Evolutionary conservation across 2,329 filamentous ascomycete species (phyloP), one percentile per base, ranked within the genome.

Genomic region (Penicillium capsulatum): DNA sequence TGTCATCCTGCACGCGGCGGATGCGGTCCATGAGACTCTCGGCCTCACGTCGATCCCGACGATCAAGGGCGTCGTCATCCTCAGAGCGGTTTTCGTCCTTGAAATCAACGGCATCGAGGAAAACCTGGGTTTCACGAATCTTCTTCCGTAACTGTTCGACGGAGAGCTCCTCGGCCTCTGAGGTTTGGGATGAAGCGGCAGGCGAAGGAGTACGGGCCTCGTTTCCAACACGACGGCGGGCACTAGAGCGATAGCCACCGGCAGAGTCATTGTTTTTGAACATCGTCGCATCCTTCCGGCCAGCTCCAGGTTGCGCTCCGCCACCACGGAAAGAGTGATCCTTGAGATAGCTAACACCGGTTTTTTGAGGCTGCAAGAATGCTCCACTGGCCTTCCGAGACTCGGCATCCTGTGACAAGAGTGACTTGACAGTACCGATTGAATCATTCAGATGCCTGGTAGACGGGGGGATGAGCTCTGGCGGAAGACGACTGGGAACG

Each of bases 341-440:
- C 69, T 98, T 98, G 55, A 97, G 77, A 58, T 97, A 97, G 68
- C 91, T 97, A 13, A 98, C 90, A n/a, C 92, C 92, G 8, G 92
- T 97, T 68, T 88, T 90, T 62, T 97, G 92, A 3, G 92, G 91
- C 44, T 97, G 81, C 45, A 98, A 72, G 54, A 90, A 85, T 7
- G 91, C 91, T 3, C 92, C 91, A 2, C 87, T 88, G 48, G 82
- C 84, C 73, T 95, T 96, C 30, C 92, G 80, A 42, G 82, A 78
- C 57, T 96, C 88, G 0, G 92, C 94, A 67, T 97, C 91, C 57
- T 91, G 81, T 38, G 85, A 84, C 17, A 98, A 76, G 67, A 97
- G 76, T 13, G 81, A 87, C 66, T 96, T 97, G 62, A 98, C 84
- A 2, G 89, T 85, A 36, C 90, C 91, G 47, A 98, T 90, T 3